Evolutionary conservation across 345 rosid species (phyloP).

Genomic region (Salix arbutifolia): DNA sequence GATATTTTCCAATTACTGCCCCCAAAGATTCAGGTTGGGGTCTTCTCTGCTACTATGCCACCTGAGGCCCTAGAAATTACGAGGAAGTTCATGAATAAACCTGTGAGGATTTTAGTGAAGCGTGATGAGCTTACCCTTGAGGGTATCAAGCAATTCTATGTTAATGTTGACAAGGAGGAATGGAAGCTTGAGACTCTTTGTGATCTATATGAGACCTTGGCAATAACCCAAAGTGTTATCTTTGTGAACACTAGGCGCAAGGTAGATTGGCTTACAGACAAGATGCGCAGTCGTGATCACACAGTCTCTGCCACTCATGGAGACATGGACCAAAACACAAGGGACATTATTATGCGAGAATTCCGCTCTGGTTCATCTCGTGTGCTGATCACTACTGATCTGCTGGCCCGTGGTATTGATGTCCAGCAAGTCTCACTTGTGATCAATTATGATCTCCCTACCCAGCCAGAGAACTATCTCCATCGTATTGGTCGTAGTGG

Average conservation of each 20-base stretch:
- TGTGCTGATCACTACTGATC: slow-evolving; percentile 77
- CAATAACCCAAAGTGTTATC: slow-evolving; percentile 86
- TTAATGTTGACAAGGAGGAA: slow-evolving; percentile 76
- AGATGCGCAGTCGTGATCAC: slow-evolving; percentile 81
- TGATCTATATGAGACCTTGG: slow-evolving; percentile 75
- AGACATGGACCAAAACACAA: slow-evolving; percentile 89
- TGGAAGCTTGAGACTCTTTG: slow-evolving; percentile 86
- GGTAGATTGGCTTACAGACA: slow-evolving; percentile 88
- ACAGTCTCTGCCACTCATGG: slow-evolving; percentile 91
- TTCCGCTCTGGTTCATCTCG: slow-evolving; percentile 88
- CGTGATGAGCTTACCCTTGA: slow-evolving; percentile 90
- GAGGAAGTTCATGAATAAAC: slow-evolving; percentile 83
- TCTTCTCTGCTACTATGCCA: slow-evolving; percentile 92
- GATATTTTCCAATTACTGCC: slow-evolving; percentile 84
- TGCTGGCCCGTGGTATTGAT: slow-evolving; percentile 84
- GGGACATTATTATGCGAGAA: slow-evolving; percentile 80
- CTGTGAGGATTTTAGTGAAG: slow-evolving; percentile 79
- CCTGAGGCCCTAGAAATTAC: slow-evolving; percentile 91
- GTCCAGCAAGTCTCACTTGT: slow-evolving; percentile 91
- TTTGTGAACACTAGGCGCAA: slow-evolving; percentile 88
- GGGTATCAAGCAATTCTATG: slow-evolving; percentile 83
- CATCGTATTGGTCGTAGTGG: slow-evolving; percentile 87
- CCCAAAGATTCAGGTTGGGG: slow-evolving; percentile 68
- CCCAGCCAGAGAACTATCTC: slow-evolving; percentile 85
- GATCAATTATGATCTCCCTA: slow-evolving; percentile 78